Percentiles rank a stretch among this genome's conserved stretches.
These are phyloP conservation scores for Fusarium sp. DNA, from an alignment of 2,329 filamentous ascomycete species.

Conservation along the genomic window DNA sequence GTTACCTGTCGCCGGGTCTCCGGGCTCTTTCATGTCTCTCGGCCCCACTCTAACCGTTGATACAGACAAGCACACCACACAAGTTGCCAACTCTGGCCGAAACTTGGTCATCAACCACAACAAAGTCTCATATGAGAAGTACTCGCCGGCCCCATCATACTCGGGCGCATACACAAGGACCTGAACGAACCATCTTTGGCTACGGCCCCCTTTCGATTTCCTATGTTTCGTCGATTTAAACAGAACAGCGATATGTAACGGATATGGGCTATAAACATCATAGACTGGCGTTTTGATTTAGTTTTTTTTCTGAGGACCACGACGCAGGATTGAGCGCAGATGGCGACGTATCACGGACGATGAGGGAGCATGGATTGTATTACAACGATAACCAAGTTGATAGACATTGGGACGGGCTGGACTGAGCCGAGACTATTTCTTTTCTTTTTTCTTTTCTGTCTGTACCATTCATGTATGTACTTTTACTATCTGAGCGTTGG, in stretches of 20 bases:
- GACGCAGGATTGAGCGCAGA: constrained; percentile 26
- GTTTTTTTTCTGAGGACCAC: constrained; percentile 16
- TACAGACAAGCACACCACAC: constrained; percentile 46
- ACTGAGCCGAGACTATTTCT: constrained; percentile 12
- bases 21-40: constrained; percentile 9
- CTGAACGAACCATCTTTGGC: background rate
- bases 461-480: constrained; percentile 34
- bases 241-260: constrained; percentile 34
- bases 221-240: constrained; percentile 15
- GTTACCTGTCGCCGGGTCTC: constrained; percentile 32
- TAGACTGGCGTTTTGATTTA: constrained; percentile 43
- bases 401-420: constrained; percentile 27
- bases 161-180: constrained; percentile 39
- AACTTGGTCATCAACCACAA: constrained; percentile 53
- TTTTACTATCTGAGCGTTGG: constrained; percentile 24
- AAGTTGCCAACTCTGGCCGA: constrained; percentile 42
- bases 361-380: constrained; percentile 22
- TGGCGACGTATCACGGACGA: constrained; percentile 42
- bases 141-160: constrained; percentile 51
- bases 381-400: constrained; percentile 17
- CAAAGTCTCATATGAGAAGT: constrained; percentile 49
- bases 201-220: constrained; percentile 4
- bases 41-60: constrained; percentile 40
- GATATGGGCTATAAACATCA: constrained; percentile 33
- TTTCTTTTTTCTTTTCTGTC: background rate